Base-by-base conservation (phyloP, 1,139 yeast species). In the Debaryomyces coudertii region DNA sequence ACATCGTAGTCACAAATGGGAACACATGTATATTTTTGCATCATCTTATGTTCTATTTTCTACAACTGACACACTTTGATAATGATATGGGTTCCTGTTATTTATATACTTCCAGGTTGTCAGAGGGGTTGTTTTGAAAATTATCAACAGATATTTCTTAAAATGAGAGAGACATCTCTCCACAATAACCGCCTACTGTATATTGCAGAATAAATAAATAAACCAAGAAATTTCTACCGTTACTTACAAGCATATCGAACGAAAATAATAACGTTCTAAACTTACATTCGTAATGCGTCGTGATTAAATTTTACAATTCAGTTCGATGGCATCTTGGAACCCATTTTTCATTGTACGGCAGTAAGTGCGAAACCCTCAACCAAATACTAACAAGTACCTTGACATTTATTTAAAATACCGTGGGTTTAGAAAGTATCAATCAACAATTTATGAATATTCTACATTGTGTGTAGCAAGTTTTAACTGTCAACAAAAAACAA, bases 1-100 rank as follows among this genome's bases (percentile, higher is more conserved):
- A 69, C 67, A 52, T 69, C 73, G 55, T 69, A 68, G 37, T 66
- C 70, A 24, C 60, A 56, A 36, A 53, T 58, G 28, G 73, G 73
- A 23, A 66, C 62, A 47, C 74, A 69, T 33, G 69, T 66, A 52
- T 58, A 69, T 54, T 66, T 67, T 50, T 69, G 72, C 49, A 69
- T 69, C 73, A 69, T 69, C 27, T 27, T 48, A 24, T 18, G 9
- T 8, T 33, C 12, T 16, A 15, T 14, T 9, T n/a, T 18, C 22
- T 23, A 23, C 16, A 20, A 2, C 38, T 6, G 8, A 20, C n/a
- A 12, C 16, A 8, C 7, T 12, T 23, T 9, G 34, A 15, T 12
- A 5, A 29, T 6, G 16, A 20, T 20, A 4, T 29, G 15, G 12
- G 9, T 7, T 7, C 16, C 15, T 15, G 28, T 35, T 7, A 7